A percentile compares a stretch with the other conserved stretches of the same genome.
phyloP scores from a whole-genome alignment of 2,329 filamentous ascomycete genomes.

The Dissoconium aciculare region DNA sequence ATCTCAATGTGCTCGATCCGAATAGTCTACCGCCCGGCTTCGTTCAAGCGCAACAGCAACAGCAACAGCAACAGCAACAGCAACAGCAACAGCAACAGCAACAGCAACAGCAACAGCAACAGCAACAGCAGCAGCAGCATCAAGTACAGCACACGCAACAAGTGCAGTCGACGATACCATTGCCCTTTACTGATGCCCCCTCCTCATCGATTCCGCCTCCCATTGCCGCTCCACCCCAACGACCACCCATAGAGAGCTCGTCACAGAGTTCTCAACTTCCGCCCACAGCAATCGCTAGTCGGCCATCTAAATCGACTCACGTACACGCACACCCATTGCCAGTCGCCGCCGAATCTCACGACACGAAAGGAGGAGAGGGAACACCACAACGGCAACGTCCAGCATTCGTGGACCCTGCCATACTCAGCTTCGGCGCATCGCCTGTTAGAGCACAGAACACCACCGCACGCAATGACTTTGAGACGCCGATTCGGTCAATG shows the following conservation, averaged over 20 bases:
- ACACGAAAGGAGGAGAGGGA: no score
- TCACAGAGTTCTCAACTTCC: no score
- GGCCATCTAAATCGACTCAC: no score
- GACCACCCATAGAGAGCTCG: no score
- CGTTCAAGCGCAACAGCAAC: conserved; percentile 3
- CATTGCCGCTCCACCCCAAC: no score
- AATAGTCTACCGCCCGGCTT: conserved; percentile 3
- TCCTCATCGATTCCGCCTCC: no score
- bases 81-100: conserved; percentile 1
- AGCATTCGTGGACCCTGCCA: conserved; percentile 65
- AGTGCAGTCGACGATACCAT: no score
- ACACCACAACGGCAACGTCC: conserved; percentile 25
- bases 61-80: conserved; percentile 1
- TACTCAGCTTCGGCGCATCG: conserved; percentile 47
- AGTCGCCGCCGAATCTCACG: no score
- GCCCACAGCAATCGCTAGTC: no score
- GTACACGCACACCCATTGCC: no score
- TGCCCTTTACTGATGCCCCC: no score
- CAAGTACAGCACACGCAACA: conserved; percentile 1
- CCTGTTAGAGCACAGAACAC: conserved; percentile 15
- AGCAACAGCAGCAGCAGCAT: conserved; percentile 1
- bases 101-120: background rate
- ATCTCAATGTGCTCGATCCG: conserved; percentile 36
- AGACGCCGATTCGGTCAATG: conserved; percentile 30
- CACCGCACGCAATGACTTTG: conserved; percentile 17